A percentile compares a stretch with the other conserved stretches of the same genome.
phyloP scores from a whole-genome alignment of 2,329 filamentous ascomycete species.

The Pseudogymnoascus sp. region DNA sequence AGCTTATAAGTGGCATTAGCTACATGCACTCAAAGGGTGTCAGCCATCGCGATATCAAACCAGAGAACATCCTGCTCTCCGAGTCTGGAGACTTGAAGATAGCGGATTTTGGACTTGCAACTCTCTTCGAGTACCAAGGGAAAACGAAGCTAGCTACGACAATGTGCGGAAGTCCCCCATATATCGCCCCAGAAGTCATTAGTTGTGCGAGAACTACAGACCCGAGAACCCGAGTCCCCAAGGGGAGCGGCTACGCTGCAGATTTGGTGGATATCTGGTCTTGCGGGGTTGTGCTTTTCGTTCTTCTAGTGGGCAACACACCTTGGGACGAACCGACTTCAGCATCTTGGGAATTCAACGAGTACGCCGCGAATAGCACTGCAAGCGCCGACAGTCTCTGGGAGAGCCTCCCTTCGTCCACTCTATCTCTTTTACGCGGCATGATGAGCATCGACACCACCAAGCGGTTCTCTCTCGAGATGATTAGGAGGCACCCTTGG shows the following conservation, averaged over 20 bases:
- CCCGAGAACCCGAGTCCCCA: constrained; percentile 40
- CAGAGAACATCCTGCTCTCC: constrained; percentile 90
- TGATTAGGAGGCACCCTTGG: constrained; percentile 89
- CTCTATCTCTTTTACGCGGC: constrained; percentile 75
- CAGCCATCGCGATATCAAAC: constrained; percentile 84
- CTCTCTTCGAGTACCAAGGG: constrained; percentile 85
- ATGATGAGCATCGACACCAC: constrained; percentile 79
- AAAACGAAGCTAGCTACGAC: constrained; percentile 75
- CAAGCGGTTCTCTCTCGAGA: constrained; percentile 75
- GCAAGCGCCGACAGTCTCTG: constrained; percentile 79
- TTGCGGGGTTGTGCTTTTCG: constrained; percentile 95
- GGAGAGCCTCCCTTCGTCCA: constrained; percentile 65
- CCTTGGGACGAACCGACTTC: constrained; percentile 92
- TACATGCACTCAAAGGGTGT: constrained; percentile 97
- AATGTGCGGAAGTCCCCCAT: constrained; percentile 91
- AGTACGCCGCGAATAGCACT: constrained; percentile 75
- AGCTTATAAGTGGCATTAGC: constrained; percentile 80
- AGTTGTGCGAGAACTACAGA: constrained; percentile 39
- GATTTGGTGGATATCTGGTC: constrained; percentile 94
- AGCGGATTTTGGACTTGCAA: constrained; percentile 93
- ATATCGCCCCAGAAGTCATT: constrained; percentile 90
- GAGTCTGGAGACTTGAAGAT: constrained; percentile 82
- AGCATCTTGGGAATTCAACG: constrained; percentile 82
- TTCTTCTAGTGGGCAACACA: constrained; percentile 89
- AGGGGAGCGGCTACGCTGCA: constrained; percentile 58